Conservation (phyloP, 2,329 filamentous ascomycete genomes). For the Penicillium polonicum region DNA sequence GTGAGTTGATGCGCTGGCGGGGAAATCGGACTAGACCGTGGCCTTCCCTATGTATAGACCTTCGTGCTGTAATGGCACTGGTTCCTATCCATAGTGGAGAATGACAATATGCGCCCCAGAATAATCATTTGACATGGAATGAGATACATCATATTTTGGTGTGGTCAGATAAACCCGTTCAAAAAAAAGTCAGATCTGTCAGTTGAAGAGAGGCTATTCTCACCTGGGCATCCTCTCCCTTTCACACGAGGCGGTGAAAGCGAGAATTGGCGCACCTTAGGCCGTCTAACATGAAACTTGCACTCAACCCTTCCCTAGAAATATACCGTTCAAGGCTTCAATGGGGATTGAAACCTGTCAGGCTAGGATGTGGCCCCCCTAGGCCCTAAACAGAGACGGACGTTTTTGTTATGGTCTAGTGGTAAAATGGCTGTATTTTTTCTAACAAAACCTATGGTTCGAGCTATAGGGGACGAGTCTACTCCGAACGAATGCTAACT, state of each 20-base stretch:
- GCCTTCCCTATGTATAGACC: not conserved
- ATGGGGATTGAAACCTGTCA: not conserved
- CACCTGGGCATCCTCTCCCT: not conserved
- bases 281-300: not conserved
- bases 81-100: not conserved
- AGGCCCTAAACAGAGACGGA: too few relatives aligned
- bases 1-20: slow-evolving; percentile 13
- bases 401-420: too few relatives aligned
- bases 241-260: not conserved
- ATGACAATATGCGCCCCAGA: slow-evolving; percentile 19
- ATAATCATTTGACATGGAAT: not conserved
- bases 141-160: slow-evolving; percentile 1
- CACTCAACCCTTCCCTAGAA: not conserved
- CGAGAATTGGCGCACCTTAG: not conserved
- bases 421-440: too few relatives aligned
- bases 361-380: too few relatives aligned
- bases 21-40: slow-evolving; percentile 1
- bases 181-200: not conserved
- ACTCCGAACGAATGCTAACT: not conserved
- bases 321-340: not conserved
- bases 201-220: not conserved
- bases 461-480: not conserved
- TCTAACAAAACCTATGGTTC: not conserved
- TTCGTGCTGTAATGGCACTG: slow-evolving; percentile 3
- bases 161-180: not conserved